These are phyloP conservation scores for Aspergillus glaucus DNA, from an alignment of 2,329 filamentous ascomycete genomes.

Conservation along the genomic window DNA sequence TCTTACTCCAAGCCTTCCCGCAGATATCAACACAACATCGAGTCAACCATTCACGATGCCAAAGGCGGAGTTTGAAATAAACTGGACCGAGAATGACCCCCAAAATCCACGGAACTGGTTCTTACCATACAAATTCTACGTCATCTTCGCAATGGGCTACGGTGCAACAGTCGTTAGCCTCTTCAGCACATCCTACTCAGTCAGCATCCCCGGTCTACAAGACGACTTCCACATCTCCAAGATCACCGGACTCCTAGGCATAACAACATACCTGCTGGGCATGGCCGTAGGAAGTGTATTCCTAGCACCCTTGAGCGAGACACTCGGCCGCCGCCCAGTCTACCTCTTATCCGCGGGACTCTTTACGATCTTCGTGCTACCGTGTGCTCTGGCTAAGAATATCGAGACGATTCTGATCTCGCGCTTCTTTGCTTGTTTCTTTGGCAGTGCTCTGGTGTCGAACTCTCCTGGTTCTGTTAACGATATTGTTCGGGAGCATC, in stretches of 20 bases:
- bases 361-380: too few species aligned
- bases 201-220: background rate
- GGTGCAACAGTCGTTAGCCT: conserved; percentile 13
- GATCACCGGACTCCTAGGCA: background rate
- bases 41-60: too few species aligned
- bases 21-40: too few species aligned
- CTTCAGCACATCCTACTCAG: conserved; percentile 3
- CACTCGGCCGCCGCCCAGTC: too few species aligned
- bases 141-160: conserved; percentile 9
- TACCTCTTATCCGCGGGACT: too few species aligned
- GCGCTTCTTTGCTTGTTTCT: conserved; percentile 32
- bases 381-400: conserved; percentile 45
- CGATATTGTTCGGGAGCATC: conserved; percentile 70
- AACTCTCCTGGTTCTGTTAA: conserved; percentile 75
- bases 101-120: conserved; percentile 14
- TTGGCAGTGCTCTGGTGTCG: conserved; percentile 68
- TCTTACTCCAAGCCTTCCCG: too few species aligned
- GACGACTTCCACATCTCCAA: background rate
- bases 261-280: background rate
- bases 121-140: conserved; percentile 10
- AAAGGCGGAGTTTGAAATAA: conserved; percentile 6
- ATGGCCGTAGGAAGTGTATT: background rate
- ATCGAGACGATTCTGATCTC: conserved; percentile 11
- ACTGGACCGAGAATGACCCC: conserved; percentile 7
- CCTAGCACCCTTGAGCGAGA: background rate